These are phyloP conservation scores for Pilaira anomala DNA, from an alignment of 192 early-diverging fungal genomes.

Conservation along the genomic window DNA sequence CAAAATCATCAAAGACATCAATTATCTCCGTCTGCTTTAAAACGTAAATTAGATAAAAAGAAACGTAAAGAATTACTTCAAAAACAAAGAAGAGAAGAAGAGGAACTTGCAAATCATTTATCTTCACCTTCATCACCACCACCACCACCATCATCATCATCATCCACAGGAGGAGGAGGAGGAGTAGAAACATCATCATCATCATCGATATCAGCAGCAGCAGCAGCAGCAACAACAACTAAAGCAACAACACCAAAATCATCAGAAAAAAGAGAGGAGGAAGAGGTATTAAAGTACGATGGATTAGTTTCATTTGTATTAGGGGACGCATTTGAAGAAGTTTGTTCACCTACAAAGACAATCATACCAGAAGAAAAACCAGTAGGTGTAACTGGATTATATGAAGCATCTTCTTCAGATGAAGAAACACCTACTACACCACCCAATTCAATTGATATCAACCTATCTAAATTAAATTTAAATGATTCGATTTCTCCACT, in stretches of 20 bases:
- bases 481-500: constrained; percentile 8
- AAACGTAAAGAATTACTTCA: constrained; percentile 26
- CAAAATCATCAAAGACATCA: constrained; percentile 11
- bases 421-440: not conserved
- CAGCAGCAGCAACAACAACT: not conserved
- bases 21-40: constrained; percentile 14
- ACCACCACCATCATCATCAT: not conserved
- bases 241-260: not conserved
- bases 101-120: not conserved
- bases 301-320: constrained; percentile 28
- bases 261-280: too few species aligned
- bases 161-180: not conserved
- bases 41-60: constrained; percentile 31
- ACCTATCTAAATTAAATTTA: not conserved
- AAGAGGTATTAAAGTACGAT: constrained; percentile 4
- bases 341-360: not conserved
- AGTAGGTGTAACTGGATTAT: constrained; percentile 22
- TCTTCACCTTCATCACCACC: not conserved
- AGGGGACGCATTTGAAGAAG: constrained; percentile 24
- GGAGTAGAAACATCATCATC: not conserved
- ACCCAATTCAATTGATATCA: not conserved
- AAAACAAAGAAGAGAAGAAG: constrained; percentile 11
- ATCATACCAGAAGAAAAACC: constrained; percentile 10
- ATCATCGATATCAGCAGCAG: not conserved
- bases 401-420: constrained; percentile 5